A percentile compares a stretch with the other conserved stretches of the same genome.
Conservation (phyloP, 257 asterid genomes). For the Asclepias syriaca region DNA sequence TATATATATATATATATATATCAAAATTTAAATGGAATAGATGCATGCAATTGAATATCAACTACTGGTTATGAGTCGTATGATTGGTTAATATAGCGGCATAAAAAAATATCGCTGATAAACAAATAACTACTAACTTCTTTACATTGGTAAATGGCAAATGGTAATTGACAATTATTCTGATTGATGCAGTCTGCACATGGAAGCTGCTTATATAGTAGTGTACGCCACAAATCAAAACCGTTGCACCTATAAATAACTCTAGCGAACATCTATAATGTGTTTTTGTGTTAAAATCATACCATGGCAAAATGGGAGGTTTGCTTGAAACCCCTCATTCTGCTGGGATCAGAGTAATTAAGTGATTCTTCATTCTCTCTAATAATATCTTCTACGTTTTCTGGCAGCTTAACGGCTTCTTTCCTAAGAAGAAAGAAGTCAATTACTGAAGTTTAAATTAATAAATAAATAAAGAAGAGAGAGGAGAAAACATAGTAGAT, state of each 20-base stretch:
- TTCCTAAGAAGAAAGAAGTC: slow-evolving; percentile 31
- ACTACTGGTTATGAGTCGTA: not conserved
- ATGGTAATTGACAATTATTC: not conserved
- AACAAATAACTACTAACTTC: not conserved
- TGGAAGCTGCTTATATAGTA: not conserved
- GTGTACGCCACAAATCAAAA: not conserved
- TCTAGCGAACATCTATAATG: not conserved
- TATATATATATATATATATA: not conserved
- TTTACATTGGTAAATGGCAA: not conserved
- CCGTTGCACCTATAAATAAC: not conserved
- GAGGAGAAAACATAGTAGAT: not conserved
- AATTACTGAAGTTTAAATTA: not conserved
- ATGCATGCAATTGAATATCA: not conserved
- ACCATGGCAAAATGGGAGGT: slow-evolving; percentile 65
- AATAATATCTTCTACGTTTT: slow-evolving; percentile 49
- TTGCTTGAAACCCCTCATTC: slow-evolving; percentile 56
- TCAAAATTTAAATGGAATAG: not conserved
- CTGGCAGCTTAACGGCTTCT: slow-evolving; percentile 59
- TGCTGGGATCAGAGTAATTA: slow-evolving; percentile 35
- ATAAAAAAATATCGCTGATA: not conserved
- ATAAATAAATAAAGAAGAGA: not conserved
- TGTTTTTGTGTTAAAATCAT: not conserved
- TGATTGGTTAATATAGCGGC: not conserved
- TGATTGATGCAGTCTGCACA: not conserved
- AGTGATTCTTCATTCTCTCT: slow-evolving; percentile 51